Conservation (phyloP, 805 yeast species). For the Ogataea philodendri region DNA sequence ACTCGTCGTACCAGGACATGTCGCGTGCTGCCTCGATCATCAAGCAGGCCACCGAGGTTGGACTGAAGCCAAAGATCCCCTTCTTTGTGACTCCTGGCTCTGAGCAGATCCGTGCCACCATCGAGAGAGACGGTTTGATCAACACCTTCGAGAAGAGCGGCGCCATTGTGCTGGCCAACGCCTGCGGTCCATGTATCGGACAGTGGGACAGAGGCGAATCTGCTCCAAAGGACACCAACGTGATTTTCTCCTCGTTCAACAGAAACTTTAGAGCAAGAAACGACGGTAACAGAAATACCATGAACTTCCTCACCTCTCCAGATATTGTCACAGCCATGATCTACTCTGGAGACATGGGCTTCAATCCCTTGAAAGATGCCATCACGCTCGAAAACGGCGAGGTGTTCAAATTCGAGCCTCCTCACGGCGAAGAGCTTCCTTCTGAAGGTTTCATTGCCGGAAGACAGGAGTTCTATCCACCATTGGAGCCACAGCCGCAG, state of each 20-base stretch:
- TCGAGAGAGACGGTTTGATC: slow-evolving; percentile 93
- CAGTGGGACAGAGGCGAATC: slow-evolving; percentile 95
- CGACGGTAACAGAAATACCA: slow-evolving; percentile 96
- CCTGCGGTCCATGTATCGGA: slow-evolving; percentile 99
- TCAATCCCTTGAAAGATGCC: slow-evolving; percentile 92
- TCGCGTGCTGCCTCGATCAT: slow-evolving; percentile 92
- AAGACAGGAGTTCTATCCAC: slow-evolving; percentile 56
- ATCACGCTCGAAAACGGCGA: slow-evolving; percentile 86
- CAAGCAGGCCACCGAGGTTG: slow-evolving; percentile 85
- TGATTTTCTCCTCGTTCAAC: slow-evolving; percentile 96
- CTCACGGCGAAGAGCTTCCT: slow-evolving; percentile 90
- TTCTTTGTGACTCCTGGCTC: slow-evolving; percentile 97
- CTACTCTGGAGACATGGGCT: slow-evolving; percentile 92
- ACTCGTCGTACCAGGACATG: slow-evolving; percentile 98
- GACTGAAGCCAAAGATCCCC: slow-evolving; percentile 86
- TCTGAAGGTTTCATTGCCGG: slow-evolving; percentile 87
- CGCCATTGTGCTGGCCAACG: slow-evolving; percentile 93
- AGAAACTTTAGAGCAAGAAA: slow-evolving; percentile 98
- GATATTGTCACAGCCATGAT: slow-evolving; percentile 95
- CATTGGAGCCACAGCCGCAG: slow-evolving; percentile 50
- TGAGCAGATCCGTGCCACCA: slow-evolving; percentile 97
- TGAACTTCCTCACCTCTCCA: slow-evolving; percentile 96
- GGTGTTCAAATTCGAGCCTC: slow-evolving; percentile 84
- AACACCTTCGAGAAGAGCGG: slow-evolving; percentile 87
- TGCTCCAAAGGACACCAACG: slow-evolving; percentile 90